phyloP scores from a whole-genome alignment of 2,329 filamentous ascomycete species.

The Acrocalymma vagum region DNA sequence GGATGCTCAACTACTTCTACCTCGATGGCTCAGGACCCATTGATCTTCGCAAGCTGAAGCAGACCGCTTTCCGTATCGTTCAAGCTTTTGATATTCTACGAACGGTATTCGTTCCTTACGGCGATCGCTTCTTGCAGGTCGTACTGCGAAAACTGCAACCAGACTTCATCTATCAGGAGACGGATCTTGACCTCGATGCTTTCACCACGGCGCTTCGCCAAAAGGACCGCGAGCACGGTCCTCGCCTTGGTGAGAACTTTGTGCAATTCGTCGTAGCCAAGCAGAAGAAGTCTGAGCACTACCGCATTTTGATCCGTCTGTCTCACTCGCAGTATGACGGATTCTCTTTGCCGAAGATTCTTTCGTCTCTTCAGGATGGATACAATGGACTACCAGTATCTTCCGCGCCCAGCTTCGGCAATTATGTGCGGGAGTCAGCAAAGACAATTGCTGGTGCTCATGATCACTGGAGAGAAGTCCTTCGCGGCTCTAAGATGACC shows the following conservation, averaged over 20 bases:
- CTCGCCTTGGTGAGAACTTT: conserved; percentile 39
- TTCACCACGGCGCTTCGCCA: conserved; percentile 38
- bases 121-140: conserved; percentile 43
- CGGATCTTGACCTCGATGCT: conserved; percentile 36
- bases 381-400: conserved; percentile 43
- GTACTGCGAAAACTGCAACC: conserved; percentile 40
- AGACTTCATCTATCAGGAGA: conserved; percentile 40
- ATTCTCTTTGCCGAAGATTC: conserved; percentile 39
- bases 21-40: conserved; percentile 38
- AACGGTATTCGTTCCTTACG: conserved; percentile 44
- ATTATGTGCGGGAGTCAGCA: conserved; percentile 38
- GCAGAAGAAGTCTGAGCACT: conserved; percentile 35
- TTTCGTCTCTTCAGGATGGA: conserved; percentile 34
- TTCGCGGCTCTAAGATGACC: conserved; percentile 44
- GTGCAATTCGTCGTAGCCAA: conserved; percentile 42
- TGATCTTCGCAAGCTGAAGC: conserved; percentile 41
- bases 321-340: conserved; percentile 48
- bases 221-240: conserved; percentile 37
- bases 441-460: conserved; percentile 37
- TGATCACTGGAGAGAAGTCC: conserved; percentile 41
- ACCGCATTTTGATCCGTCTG: conserved; percentile 43
- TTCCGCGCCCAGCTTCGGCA: conserved; percentile 39
- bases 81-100: conserved; percentile 44
- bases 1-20: conserved; percentile 48
- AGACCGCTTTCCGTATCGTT: conserved; percentile 38